Evolutionary conservation across 306 rosid species (phyloP), one percentile per base, ranked within the genome.

Genomic region (Cucumis melo): DNA sequence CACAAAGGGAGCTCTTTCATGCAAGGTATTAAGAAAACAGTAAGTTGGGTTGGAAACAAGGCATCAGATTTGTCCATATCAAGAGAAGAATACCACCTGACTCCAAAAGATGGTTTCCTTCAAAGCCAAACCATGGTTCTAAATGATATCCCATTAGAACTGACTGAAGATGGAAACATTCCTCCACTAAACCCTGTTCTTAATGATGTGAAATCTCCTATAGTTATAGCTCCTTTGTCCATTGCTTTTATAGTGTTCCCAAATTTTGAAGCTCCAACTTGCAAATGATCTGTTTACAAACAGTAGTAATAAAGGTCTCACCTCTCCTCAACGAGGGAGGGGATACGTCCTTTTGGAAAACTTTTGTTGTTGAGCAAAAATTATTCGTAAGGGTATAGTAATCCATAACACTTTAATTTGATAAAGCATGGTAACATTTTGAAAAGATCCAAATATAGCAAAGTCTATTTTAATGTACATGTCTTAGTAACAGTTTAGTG

Each of bases 41-140:
- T 92, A 75, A 79, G 91, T 15, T 94, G 97, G 96, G 86, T 89
- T 76, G 97, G 99, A 81, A 79, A 60, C 78, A 86, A 85, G 84
- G 88, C 89, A 74, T 89, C 91, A 63, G 89, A 82, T 55, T 79
- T 64, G 60, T 73, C 86, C 38, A 66, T 86, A 29, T 53, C 67
- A 86, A 89, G 99, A 84, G 94, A 94, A 62, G 99, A 94, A 78
- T 94, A 92, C 73, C 92, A 84, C 78, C 81, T 94, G 87, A 88
- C 96, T 24, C 78, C 99, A 9, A 81, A 84, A 83, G 82, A 84
- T 19, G 85, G 83, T 38, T 41, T 85, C 85, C 80, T 86, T 41
- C 77, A 74, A 81, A 92, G 96, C 80, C 87, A 85, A 80, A 88
- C 84, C 79, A 81, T 92, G 93, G 54, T 86, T 84, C 89, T 90